Base-by-base conservation (phyloP, 2,329 filamentous ascomycete genomes). In the Tolypocladium capitatum region DNA sequence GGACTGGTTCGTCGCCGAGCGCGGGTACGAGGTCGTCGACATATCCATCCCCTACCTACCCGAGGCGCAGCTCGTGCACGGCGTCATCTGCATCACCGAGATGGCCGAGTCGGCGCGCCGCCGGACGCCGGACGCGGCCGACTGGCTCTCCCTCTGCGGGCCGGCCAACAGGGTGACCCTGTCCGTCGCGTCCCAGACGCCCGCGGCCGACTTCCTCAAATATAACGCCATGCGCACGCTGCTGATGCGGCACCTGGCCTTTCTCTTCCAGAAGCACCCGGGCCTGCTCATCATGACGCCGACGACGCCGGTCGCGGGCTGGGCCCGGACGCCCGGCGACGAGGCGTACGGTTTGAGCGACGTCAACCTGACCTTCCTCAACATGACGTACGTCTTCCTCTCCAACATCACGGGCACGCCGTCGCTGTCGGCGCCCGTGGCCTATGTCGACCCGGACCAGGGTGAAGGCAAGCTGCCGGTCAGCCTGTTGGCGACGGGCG, bases 381-480 rank as follows among this genome's bases (percentile, higher is more conserved):
- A 78, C 59, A 94, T 95, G 87, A 79, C 83, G 63, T 95, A 87
- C 65, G 81, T 86, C 16, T 94, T 85, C 76, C 66, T 94, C 33
- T 84, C 89, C 7, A 96, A 96, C 64, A 82, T 88, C 56, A 79
- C 74, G 0, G 90, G 90, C 0, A 81, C 82, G 44, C 90, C 90
- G 1, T 80, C 86, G 1, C 76, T 94, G 13, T 80, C 72, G 42
- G 80, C 80, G 33, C 88, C 90, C 0, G 80, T 86, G 11, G 89
- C 86, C 1, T 94, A 89, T 65, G 74, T 71, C 4, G 68, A 78
- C 27, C 71, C 75, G 0, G 65, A 67, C 6, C 68, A 75, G 54
- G 79, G 76, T 2, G 66, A 72, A 48, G 84, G 83, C 0, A 74
- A 69, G 55, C 53, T 84, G 46, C 77, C 80, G 0, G 65, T 84